phyloP scores from a whole-genome alignment of 1,139 yeast species.

The Hanseniaspora sp. region DNA sequence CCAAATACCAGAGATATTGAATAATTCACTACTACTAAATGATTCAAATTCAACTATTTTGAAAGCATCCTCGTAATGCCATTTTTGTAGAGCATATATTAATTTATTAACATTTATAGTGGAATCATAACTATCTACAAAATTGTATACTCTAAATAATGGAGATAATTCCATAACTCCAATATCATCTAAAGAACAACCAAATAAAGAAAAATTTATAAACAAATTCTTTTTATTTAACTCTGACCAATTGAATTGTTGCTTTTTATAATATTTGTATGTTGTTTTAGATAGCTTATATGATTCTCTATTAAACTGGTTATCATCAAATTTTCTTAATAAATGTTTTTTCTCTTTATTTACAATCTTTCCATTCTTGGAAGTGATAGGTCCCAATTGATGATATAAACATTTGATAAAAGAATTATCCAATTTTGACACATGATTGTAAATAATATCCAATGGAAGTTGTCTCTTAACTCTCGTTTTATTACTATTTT shows the following conservation, averaged over 20 bases:
- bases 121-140: slow-evolving; percentile 6
- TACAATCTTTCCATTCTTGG: slow-evolving; percentile 12
- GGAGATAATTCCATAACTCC: slow-evolving; percentile 10
- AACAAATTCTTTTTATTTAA: not conserved
- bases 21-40: slow-evolving; percentile 2
- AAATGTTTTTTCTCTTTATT: slow-evolving; percentile 4
- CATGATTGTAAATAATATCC: not conserved
- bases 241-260: not conserved
- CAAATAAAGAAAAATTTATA: slow-evolving; percentile 10
- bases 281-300: slow-evolving; percentile 8
- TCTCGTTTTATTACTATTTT: slow-evolving; percentile 2
- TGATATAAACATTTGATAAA: slow-evolving; percentile 11
- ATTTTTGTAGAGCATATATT: not conserved
- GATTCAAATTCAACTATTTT: slow-evolving; percentile 11
- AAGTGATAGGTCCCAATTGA: slow-evolving; percentile 11
- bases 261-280: not conserved
- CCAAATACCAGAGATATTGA: slow-evolving; percentile 15
- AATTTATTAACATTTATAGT: not conserved
- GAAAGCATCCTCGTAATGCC: not conserved
- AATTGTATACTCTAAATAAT: slow-evolving; percentile 3
- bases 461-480: slow-evolving; percentile 8
- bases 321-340: slow-evolving; percentile 14
- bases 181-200: slow-evolving; percentile 14
- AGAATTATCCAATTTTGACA: not conserved
- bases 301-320: slow-evolving; percentile 10